Percentiles rank a stretch among this genome's conserved stretches.
These are phyloP conservation scores for Calonectria hongkongensis DNA, from an alignment of 2,329 filamentous ascomycete genomes.

Conservation along the genomic window DNA sequence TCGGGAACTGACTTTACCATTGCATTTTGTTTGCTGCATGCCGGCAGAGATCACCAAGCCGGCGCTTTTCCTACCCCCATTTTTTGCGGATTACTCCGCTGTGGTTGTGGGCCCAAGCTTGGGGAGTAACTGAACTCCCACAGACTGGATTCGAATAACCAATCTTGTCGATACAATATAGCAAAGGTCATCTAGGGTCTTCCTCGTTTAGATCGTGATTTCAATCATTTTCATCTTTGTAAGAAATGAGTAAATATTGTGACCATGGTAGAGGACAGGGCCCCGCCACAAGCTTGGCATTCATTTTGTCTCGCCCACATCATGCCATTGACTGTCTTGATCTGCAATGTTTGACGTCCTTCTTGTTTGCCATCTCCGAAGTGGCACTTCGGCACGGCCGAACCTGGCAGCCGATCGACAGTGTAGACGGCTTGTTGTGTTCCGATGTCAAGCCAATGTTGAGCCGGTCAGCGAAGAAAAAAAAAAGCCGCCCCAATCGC, in stretches of 20 bases:
- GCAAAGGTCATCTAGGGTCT: background rate
- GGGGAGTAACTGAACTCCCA: background rate
- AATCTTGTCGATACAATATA: background rate
- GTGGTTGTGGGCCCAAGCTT: background rate
- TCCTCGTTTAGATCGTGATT: background rate
- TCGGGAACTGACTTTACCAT: constrained; percentile 20
- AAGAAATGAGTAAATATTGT: background rate
- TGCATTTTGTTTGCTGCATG: constrained; percentile 18
- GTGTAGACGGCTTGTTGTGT: constrained; percentile 18
- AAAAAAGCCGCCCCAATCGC: constrained; percentile 23
- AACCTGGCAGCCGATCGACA: constrained; percentile 32
- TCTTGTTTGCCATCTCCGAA: constrained; percentile 13
- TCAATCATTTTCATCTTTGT: background rate
- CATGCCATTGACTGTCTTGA: constrained; percentile 20
- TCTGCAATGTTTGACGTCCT: constrained; percentile 5
- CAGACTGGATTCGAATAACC: background rate
- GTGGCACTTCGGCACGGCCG: constrained; percentile 14
- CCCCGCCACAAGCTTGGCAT: background rate
- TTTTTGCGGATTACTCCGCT: constrained; percentile 7
- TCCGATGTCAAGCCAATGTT: constrained; percentile 9
- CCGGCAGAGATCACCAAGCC: constrained; percentile 12
- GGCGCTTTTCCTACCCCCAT: constrained; percentile 7
- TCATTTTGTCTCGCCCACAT: constrained; percentile 6
- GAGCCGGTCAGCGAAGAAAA: constrained; percentile 5
- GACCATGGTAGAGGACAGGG: background rate